Conservation (phyloP, 2,329 filamentous ascomycete species). For the Stachybotrys elegans region DNA sequence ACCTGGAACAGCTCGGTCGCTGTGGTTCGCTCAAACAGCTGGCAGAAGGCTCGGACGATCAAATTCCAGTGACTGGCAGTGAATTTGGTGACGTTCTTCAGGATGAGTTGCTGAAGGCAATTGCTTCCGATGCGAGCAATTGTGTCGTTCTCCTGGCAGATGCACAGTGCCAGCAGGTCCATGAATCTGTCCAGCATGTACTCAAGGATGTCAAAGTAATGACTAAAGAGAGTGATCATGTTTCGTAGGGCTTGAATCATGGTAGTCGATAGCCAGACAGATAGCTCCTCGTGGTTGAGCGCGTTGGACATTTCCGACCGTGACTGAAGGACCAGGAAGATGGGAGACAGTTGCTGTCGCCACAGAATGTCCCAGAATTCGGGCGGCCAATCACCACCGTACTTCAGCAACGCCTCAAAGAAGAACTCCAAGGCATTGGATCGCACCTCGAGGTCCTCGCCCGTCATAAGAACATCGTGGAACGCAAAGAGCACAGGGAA, state of each 20-base stretch:
- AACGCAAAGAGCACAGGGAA: constrained; percentile 97
- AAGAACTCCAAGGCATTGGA: constrained; percentile 90
- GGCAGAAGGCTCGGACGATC: constrained; percentile 92
- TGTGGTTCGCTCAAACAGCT: constrained; percentile 90
- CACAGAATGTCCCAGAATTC: constrained; percentile 99
- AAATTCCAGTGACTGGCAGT: constrained; percentile 82
- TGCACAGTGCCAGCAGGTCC: constrained; percentile 89
- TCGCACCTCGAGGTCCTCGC: constrained; percentile 93
- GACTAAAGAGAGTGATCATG: constrained; percentile 98
- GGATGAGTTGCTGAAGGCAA: constrained; percentile 90
- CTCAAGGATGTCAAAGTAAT: constrained; percentile 93
- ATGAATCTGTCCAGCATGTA: constrained; percentile 99
- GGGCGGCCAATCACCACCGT: constrained; percentile 84
- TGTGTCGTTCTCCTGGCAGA: constrained; percentile 98
- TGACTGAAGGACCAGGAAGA: constrained; percentile 96
- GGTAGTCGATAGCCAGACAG: constrained; percentile 97
- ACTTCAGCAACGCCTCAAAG: constrained; percentile 85
- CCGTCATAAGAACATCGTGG: constrained; percentile 98
- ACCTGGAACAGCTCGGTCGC: constrained; percentile 94
- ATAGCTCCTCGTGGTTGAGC: constrained; percentile 91
- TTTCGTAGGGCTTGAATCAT: constrained; percentile 98
- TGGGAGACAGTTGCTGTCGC: constrained; percentile 94
- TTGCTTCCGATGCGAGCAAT: constrained; percentile 98
- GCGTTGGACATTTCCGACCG: constrained; percentile 96
- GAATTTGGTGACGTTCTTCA: constrained; percentile 96